These are phyloP conservation scores for Phytophthora boehmeriae DNA, from an alignment of 352 stramenopile species.

Conservation along the genomic window DNA sequence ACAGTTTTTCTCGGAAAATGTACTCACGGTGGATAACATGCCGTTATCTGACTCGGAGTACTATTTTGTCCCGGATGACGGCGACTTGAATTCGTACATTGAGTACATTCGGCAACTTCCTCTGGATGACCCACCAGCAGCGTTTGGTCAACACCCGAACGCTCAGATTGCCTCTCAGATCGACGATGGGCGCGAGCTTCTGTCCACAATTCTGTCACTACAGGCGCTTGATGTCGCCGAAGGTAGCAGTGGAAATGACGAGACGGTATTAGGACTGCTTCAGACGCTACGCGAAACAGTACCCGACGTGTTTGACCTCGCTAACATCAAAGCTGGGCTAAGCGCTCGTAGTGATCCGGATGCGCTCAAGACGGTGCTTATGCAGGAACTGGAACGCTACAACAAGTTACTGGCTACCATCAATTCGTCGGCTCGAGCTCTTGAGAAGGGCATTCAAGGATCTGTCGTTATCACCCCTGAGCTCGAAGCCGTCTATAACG, in stretches of 20 bases:
- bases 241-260: constrained; percentile 85
- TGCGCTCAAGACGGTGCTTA: constrained; percentile 93
- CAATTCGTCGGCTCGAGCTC: constrained; percentile 72
- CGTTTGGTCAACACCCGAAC: constrained; percentile 96
- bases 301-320: constrained; percentile 90
- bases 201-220: constrained; percentile 91
- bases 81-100: constrained; percentile 87
- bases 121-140: constrained; percentile 88
- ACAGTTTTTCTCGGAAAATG: constrained; percentile 94
- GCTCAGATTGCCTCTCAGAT: constrained; percentile 96
- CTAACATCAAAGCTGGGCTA: constrained; percentile 76
- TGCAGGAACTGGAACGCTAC: constrained; percentile 96
- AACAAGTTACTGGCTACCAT: constrained; percentile 90
- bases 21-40: constrained; percentile 86
- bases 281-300: constrained; percentile 88
- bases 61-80: constrained; percentile 94
- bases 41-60: constrained; percentile 89
- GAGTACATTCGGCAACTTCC: constrained; percentile 93
- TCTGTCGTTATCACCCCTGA: constrained; percentile 95
- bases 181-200: constrained; percentile 90
- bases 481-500: constrained; percentile 93
- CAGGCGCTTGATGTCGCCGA: constrained; percentile 87
- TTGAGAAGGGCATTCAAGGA: constrained; percentile 93
- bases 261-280: constrained; percentile 88
- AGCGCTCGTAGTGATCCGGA: constrained; percentile 83